phyloP scores from a whole-genome alignment of 768 basidiomycete genomes.

The Cyclocybe aegerita region DNA sequence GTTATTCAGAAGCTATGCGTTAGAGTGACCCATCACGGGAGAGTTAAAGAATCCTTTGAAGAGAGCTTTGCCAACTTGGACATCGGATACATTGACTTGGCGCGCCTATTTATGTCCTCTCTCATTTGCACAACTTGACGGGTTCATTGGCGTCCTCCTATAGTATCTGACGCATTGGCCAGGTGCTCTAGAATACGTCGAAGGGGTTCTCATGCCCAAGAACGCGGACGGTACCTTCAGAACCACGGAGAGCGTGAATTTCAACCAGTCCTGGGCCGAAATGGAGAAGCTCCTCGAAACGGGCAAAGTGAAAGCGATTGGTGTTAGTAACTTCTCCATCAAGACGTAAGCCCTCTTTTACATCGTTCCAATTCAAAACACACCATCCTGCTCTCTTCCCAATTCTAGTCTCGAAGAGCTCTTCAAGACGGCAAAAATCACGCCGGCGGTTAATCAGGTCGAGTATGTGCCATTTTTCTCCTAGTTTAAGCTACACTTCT shows the following conservation, averaged over 20 bases:
- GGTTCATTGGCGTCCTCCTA: background rate
- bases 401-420: slow-evolving; percentile 35
- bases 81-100: slow-evolving; percentile 49
- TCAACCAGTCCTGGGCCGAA: slow-evolving; percentile 48
- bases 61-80: slow-evolving; percentile 38
- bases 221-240: slow-evolving; percentile 34
- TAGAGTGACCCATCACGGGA: slow-evolving; percentile 37
- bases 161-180: slow-evolving; percentile 59
- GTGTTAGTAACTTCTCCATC: slow-evolving; percentile 61
- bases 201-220: slow-evolving; percentile 16
- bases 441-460: slow-evolving; percentile 49
- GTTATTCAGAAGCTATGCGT: background rate
- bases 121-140: background rate
- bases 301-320: slow-evolving; percentile 50
- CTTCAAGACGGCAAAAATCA: slow-evolving; percentile 38
- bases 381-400: background rate
- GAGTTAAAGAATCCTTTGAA: slow-evolving; percentile 39
- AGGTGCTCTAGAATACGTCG: slow-evolving; percentile 31
- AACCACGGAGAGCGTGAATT: slow-evolving; percentile 27
- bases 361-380: slow-evolving; percentile 6
- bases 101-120: slow-evolving; percentile 9
- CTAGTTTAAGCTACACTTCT: background rate
- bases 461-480: slow-evolving; percentile 28
- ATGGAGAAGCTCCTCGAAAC: slow-evolving; percentile 49
- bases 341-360: slow-evolving; percentile 42